Conservation (phyloP, 306 rosid species). For the Vigna unguiculata region DNA sequence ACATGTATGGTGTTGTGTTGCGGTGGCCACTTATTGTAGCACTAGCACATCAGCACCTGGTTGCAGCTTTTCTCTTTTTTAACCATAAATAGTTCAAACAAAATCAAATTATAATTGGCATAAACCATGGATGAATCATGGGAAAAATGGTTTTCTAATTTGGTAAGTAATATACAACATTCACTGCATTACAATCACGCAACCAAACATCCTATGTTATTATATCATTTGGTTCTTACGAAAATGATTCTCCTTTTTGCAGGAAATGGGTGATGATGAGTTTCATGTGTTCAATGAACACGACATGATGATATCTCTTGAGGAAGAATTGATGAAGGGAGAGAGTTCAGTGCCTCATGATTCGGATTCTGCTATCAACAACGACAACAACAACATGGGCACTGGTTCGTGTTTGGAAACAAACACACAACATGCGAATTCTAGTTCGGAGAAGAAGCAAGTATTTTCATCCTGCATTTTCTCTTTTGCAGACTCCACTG, state of each 20-base stretch:
- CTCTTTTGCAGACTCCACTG: background rate
- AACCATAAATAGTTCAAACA: background rate
- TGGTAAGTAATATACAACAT: background rate
- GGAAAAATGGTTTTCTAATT: background rate
- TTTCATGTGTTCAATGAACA: background rate
- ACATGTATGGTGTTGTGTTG: no score
- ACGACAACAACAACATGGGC: background rate
- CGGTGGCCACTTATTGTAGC: no score
- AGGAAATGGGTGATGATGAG: background rate
- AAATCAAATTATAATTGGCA: background rate
- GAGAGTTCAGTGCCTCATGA: background rate
- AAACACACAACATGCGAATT: background rate
- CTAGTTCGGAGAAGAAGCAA: background rate
- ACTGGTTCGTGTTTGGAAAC: background rate
- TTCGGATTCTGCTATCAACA: background rate
- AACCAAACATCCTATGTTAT: no score
- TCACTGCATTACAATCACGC: background rate
- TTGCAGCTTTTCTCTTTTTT: no score
- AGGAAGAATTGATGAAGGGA: background rate
- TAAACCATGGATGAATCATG: background rate
- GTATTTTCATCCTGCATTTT: background rate
- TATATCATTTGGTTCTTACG: background rate
- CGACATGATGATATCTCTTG: background rate
- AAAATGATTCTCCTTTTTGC: background rate
- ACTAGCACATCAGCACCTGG: no score